Evolutionary conservation across 768 basidiomycete species (phyloP), one percentile per base, ranked within the genome.

Genomic region (Chalciporus chontae): DNA sequence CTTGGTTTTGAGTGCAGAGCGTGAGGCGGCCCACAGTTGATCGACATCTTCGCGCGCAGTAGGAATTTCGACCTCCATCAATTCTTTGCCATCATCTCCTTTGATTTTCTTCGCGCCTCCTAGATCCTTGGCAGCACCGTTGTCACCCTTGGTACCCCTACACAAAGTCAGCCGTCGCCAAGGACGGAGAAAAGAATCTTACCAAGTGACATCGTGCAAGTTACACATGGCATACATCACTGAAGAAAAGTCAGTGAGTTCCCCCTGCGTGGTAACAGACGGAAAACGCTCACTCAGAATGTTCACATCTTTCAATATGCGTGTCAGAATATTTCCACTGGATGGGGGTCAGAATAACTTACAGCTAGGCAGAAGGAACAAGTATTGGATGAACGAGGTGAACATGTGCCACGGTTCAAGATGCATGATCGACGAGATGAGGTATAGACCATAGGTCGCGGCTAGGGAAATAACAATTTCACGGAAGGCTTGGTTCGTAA

Each of bases 331-430:
- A 36, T 23, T 39, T 15, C 17, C 32, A 17, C 14, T 6, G 9
- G 5, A 31, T 24, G 15, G 42, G 7, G 14, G 21, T 41, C 5
- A 10, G 51, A 46, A 17, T 38, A 18, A 72, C 80, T 70, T 53
- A 83, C 81, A 84, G 54, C 77, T 78, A 47, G 92, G 92, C 34
- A 93, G 76, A 57, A 94, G 78, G 77, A 96, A 89, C 77, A 96
- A 78, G 70, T 95, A 98, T 67, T 94, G 89, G 41, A 83, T 62
- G 76, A 94, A 93, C 48, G 85, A 90, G 11, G 94, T 95, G 69
- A 97, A 79, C 82, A 97, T 88, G 77, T 97, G 94, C 92, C 93
- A 95, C 0, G 94, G 94, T 65, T 98, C 94, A 32, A 92, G 69
- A 59, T 94, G 90, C 71, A 98, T 83, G 67, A 95, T 71, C 8